Conservation (phyloP, 2,329 filamentous ascomycete species). For the Fusarium lateritium region DNA sequence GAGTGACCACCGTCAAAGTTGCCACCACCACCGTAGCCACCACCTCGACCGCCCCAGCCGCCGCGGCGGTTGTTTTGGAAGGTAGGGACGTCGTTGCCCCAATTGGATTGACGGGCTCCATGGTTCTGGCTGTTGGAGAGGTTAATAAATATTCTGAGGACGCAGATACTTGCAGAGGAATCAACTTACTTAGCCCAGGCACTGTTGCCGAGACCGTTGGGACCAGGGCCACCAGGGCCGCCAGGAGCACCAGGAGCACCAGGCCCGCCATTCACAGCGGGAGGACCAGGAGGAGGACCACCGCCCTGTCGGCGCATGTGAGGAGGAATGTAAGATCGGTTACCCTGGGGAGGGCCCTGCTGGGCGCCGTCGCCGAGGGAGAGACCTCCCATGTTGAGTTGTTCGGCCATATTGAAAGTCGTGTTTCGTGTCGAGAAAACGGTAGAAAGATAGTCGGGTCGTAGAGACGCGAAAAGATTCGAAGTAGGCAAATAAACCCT, state of each 20-base stretch:
- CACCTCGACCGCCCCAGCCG: constrained; percentile 56
- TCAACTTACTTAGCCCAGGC: constrained; percentile 73
- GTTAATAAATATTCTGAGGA: constrained; percentile 36
- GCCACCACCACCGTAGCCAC: constrained; percentile 57
- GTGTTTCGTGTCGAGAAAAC: constrained; percentile 43
- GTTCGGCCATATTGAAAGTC: constrained; percentile 78
- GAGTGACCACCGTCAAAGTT: constrained; percentile 79
- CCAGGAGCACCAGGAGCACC: constrained; percentile 37
- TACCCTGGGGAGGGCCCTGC: constrained; percentile 47
- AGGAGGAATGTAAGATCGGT: constrained; percentile 86
- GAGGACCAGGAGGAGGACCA: constrained; percentile 48
- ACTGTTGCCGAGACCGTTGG: constrained; percentile 72
- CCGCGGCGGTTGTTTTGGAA: constrained; percentile 54
- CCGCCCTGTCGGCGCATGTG: constrained; percentile 74
- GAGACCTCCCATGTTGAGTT: constrained; percentile 86
- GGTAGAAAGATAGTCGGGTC: constrained; percentile 38
- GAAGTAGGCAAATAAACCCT: constrained; percentile 41
- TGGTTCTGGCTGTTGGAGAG: constrained; percentile 48
- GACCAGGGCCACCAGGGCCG: constrained; percentile 41
- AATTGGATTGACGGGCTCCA: constrained; percentile 55
- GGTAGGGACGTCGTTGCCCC: constrained; percentile 51
- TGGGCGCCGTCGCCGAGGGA: constrained; percentile 67
- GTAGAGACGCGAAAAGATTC: constrained; percentile 41
- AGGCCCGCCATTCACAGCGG: constrained; percentile 1
- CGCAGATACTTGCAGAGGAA: background rate